phyloP scores from a whole-genome alignment of 352 stramenopile genomes.

The Globisporangium alternatum region DNA sequence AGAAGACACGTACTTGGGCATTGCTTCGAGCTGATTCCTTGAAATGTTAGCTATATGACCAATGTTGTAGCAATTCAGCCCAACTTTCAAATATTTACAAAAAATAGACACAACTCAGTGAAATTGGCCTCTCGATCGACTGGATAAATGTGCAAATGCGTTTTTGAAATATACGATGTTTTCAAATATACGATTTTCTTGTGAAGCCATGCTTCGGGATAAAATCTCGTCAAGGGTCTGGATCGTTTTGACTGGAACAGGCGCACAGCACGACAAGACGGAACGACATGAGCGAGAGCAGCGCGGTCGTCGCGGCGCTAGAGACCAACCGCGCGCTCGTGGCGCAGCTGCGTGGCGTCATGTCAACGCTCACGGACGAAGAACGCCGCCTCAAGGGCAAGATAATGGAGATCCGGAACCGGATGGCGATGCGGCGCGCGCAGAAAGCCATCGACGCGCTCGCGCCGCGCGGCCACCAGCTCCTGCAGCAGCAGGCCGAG shows the following conservation, averaged over 20 bases:
- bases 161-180: no score
- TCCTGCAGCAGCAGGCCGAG: constrained; percentile 15
- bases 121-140: no score
- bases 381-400: constrained; percentile 34
- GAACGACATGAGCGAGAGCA: background rate
- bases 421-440: constrained; percentile 47
- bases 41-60: no score
- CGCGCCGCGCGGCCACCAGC: background rate
- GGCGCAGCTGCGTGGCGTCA: constrained; percentile 33
- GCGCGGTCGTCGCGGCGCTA: constrained; percentile 22
- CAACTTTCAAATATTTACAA: no score
- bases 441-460: constrained; percentile 41
- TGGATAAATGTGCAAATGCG: no score
- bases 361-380: constrained; percentile 29
- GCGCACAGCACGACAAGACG: background rate
- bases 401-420: constrained; percentile 46
- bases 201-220: no score
- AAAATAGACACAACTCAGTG: no score
- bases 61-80: no score
- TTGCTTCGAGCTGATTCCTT: no score
- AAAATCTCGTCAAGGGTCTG: no score
- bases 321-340: constrained; percentile 44
- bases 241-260: constrained; percentile 12
- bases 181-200: no score
- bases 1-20: no score